Evolutionary conservation across 371 early-diverging fungal genomes (phyloP).

Genomic region (Mortierella sp.): DNA sequence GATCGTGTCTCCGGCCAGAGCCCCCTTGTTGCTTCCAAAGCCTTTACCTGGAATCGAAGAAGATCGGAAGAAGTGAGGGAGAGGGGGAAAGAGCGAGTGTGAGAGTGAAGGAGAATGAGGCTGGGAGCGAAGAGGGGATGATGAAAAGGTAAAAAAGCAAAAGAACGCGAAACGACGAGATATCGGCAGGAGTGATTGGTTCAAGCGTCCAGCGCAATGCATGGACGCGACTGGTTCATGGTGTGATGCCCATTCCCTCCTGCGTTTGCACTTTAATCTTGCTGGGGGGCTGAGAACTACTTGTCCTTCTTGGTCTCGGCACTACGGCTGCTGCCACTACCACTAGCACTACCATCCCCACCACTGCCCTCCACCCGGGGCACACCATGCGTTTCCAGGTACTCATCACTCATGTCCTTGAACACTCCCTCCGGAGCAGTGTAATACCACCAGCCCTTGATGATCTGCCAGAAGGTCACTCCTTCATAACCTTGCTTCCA

Average conservation of each 20-base stretch:
- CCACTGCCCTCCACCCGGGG: slow-evolving; percentile 9
- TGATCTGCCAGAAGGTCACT: slow-evolving; percentile 35
- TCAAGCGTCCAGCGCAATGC: background rate
- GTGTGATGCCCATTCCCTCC: slow-evolving; percentile 1
- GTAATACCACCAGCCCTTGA: slow-evolving; percentile 47
- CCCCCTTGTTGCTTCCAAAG: too few species aligned
- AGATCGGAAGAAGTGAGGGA: background rate
- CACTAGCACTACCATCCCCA: background rate
- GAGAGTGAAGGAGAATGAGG: background rate
- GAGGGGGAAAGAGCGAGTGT: background rate
- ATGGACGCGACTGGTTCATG: slow-evolving; percentile 4
- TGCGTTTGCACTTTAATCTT: background rate
- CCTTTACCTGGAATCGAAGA: background rate
- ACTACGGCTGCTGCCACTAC: background rate
- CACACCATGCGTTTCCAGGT: slow-evolving; percentile 23
- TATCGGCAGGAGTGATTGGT: too few species aligned
- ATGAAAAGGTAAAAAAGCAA: background rate
- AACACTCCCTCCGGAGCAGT: slow-evolving; percentile 29
- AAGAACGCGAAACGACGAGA: background rate
- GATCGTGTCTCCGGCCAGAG: too few species aligned
- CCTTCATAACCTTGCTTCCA: slow-evolving; percentile 41
- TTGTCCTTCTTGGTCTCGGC: slow-evolving; percentile 43
- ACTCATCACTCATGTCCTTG: slow-evolving; percentile 37
- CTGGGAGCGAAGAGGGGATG: background rate
- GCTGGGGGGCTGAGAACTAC: slow-evolving; percentile 4